Evolutionary conservation across 2,329 filamentous ascomycete species (phyloP).

Genomic region (Microdochium trichocladiopsis): DNA sequence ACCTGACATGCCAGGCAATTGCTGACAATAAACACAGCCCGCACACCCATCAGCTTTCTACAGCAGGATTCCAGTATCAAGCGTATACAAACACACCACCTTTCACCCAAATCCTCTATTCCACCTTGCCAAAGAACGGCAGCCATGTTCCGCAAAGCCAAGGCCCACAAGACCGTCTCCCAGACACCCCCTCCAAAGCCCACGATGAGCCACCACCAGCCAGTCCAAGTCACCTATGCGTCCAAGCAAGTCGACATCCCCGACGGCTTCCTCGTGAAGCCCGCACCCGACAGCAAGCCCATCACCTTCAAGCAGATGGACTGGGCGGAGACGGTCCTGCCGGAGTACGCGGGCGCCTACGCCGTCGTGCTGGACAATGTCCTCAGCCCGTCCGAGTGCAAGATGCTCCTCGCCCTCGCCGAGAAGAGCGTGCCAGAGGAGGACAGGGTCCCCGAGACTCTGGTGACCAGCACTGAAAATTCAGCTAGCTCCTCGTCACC

Average conservation of each 20-base stretch:
- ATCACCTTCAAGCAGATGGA: constrained; percentile 43
- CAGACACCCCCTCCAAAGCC: not conserved
- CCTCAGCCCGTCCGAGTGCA: constrained; percentile 58
- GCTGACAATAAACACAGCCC: too few relatives aligned
- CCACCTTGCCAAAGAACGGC: too few relatives aligned
- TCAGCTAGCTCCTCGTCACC: not conserved
- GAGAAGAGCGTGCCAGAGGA: constrained; percentile 45
- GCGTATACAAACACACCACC: too few relatives aligned
- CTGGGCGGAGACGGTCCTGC: constrained; percentile 41
- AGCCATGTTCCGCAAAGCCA: not conserved
- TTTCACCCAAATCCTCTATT: too few relatives aligned
- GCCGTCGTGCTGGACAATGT: constrained; percentile 59
- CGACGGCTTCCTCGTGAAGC: constrained; percentile 34
- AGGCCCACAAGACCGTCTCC: not conserved
- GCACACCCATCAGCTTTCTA: too few relatives aligned
- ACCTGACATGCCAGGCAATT: too few relatives aligned
- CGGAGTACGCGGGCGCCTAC: constrained; percentile 45
- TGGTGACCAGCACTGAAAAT: not conserved
- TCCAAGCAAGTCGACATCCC: constrained; percentile 32
- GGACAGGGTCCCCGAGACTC: constrained; percentile 15
- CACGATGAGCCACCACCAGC: constrained; percentile 16
- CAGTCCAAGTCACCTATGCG: constrained; percentile 20
- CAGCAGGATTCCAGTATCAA: too few relatives aligned
- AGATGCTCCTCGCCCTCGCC: constrained; percentile 39
- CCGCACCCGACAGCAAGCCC: constrained; percentile 31